A percentile compares a stretch with the other conserved stretches of the same genome.
These are phyloP conservation scores for Yueomyces sinensis DNA, from an alignment of 805 yeast genomes.

Conservation along the genomic window DNA sequence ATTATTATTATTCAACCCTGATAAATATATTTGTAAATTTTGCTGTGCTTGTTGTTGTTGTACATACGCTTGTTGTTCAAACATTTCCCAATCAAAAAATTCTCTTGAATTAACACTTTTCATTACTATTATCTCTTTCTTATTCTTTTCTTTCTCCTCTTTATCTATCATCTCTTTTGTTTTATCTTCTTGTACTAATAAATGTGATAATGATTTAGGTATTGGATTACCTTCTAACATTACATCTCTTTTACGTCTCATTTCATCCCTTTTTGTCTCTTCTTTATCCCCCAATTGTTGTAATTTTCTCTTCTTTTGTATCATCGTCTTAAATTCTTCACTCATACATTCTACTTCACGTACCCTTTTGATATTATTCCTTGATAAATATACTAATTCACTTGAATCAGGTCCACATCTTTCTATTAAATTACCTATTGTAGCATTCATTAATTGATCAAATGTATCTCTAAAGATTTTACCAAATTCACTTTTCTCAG, in stretches of 20 bases:
- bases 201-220: slow-evolving; percentile 42
- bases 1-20: background rate
- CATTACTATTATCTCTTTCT: slow-evolving; percentile 13
- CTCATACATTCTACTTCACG: background rate
- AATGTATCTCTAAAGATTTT: slow-evolving; percentile 51
- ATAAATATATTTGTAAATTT: slow-evolving; percentile 21
- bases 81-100: slow-evolving; percentile 21
- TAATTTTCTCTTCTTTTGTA: background rate
- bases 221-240: slow-evolving; percentile 34
- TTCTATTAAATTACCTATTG: slow-evolving; percentile 47
- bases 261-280: background rate
- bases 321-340: background rate
- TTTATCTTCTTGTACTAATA: slow-evolving; percentile 28
- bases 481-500: slow-evolving; percentile 52
- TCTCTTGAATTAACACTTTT: slow-evolving; percentile 21
- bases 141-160: background rate
- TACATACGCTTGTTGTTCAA: slow-evolving; percentile 23
- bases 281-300: background rate
- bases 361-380: background rate
- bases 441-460: slow-evolving; percentile 53
- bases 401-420: slow-evolving; percentile 53
- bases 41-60: slow-evolving; percentile 25
- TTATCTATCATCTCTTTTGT: slow-evolving; percentile 1
- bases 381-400: slow-evolving; percentile 31
- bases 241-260: background rate